Percentiles rank a stretch among this genome's conserved stretches.
phyloP scores from a whole-genome alignment of 257 asterid genomes.

The Solanum gandarillasii region DNA sequence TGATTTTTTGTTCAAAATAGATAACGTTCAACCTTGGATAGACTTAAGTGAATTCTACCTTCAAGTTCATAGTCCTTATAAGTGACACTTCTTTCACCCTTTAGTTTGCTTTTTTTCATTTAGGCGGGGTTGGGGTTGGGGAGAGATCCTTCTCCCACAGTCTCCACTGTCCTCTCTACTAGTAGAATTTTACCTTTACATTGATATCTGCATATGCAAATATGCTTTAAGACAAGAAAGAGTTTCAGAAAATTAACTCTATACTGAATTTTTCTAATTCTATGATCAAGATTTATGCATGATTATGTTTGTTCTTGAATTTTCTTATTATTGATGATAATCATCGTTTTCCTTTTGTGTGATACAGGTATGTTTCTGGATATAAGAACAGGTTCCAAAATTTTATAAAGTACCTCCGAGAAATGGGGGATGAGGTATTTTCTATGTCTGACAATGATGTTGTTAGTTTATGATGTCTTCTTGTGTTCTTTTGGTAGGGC shows the following conservation, averaged over 20 bases:
- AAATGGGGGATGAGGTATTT: slow-evolving; percentile 98
- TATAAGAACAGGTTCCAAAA: slow-evolving; percentile 97
- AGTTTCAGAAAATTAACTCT: background rate
- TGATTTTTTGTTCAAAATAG: background rate
- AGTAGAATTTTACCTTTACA: background rate
- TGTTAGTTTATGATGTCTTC: background rate
- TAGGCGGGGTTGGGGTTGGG: background rate
- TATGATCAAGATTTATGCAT: background rate
- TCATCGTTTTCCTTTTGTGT: background rate
- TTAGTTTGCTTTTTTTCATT: background rate
- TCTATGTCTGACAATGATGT: background rate
- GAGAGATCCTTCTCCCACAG: background rate
- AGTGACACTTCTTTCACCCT: background rate
- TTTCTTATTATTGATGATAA: background rate
- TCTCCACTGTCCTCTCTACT: background rate
- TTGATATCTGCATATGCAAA: background rate
- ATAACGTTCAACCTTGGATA: background rate
- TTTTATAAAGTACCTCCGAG: slow-evolving; percentile 86
- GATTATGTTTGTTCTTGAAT: background rate
- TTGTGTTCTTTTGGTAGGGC: background rate
- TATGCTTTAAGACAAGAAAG: background rate
- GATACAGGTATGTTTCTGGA: slow-evolving; percentile 88
- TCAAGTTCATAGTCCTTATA: background rate
- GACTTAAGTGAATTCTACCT: background rate
- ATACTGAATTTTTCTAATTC: background rate